phyloP scores from a whole-genome alignment of 352 stramenopile genomes.

The Pelagophyceae sp. region DNA sequence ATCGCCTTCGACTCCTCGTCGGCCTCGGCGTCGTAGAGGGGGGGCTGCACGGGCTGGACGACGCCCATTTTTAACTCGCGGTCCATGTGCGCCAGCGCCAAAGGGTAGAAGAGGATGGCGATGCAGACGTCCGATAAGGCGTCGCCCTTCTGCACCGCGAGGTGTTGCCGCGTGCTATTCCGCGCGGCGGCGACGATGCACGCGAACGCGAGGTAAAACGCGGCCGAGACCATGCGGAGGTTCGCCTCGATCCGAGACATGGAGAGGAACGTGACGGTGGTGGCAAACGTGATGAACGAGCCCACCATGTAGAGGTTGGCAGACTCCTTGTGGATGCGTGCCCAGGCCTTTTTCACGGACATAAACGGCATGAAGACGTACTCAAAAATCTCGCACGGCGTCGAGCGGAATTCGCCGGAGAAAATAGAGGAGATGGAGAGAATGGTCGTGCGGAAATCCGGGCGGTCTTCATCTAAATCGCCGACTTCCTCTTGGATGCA shows the following conservation, averaged over 20 bases:
- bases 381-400: no score
- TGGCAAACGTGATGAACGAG: no score
- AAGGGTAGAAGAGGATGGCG: constrained; percentile 1
- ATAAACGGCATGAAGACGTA: no score
- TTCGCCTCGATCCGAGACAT: not conserved
- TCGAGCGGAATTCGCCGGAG: no score
- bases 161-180: not conserved
- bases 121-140: not conserved
- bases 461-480: not conserved
- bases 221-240: not conserved
- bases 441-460: not conserved
- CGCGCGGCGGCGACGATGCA: not conserved
- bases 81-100: not conserved
- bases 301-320: no score
- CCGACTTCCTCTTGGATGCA: not conserved
- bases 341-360: no score
- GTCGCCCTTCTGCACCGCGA: not conserved
- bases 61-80: not conserved
- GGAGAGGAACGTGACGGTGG: not conserved
- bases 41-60: no score
- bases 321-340: no score
- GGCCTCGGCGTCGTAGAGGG: no score
- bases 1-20: no score
- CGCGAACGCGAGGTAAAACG: not conserved
- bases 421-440: no score